Evolutionary conservation across 768 basidiomycete species (phyloP), one percentile per base, ranked within the genome.

Genomic region (Agaricus blazei): DNA sequence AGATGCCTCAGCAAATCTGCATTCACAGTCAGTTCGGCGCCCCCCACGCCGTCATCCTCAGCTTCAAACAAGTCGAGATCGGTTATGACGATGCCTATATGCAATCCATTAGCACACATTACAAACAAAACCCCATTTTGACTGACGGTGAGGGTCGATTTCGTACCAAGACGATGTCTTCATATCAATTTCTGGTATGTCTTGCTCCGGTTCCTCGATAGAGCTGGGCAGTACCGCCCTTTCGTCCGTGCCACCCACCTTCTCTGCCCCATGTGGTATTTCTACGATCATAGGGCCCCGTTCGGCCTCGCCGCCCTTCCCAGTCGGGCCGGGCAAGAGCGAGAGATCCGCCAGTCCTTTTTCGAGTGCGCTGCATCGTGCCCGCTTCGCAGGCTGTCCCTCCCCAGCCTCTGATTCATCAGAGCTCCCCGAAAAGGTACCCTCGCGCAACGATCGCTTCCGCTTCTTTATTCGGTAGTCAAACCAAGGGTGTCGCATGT

Each of bases 111-210:
- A 49, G 15, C 37, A 36, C 1, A 19, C 5, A 24, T 11, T 4
- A 4, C 34, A 28, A 15, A 31, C 2, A 28, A 9, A 34, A 49
- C 4, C 15, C 6, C 14, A 41, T 3, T n/a, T 15, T 7, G 23
- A 76, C 84, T 61, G 67, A 90, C 88, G 72, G 64, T 87, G 80
- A 59, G 79, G 83, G 63, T 87, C 87, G 4, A 81, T 76, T 64
- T 86, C 85, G 63, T 84, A 87, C 83, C 84, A 87, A 29, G 83
- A 80, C 8, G 75, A 74, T 8, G 66, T 62, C 58, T 81, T 82
- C 88, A 90, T 90, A 45, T 75, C 78, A 2, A 83, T 72, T 52
- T 89, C 87, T 19, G 71, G 77, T 8, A 71, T 62, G 15, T 61
- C 51, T 0, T 69, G 68, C 51, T 81, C 79, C 58, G 82, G 79